Conservation (phyloP, 805 yeast genomes). For the Kuraishia piskuri region DNA sequence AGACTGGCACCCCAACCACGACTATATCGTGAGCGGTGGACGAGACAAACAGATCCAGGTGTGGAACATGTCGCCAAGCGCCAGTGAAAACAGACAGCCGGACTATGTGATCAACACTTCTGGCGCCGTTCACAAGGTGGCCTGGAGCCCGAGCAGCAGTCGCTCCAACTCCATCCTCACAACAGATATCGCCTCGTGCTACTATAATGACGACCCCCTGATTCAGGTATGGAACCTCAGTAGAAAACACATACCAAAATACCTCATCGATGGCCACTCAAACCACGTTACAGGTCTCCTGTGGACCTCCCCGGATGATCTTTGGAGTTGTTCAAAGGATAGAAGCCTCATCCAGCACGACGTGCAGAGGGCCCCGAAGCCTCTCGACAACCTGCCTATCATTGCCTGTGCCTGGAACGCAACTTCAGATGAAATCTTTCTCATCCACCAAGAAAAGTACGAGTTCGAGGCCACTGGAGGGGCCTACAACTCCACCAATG, state of each 20-base stretch:
- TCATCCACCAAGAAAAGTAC: constrained; percentile 39
- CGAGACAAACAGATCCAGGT: constrained; percentile 77
- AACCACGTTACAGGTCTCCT: constrained; percentile 48
- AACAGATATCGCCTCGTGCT: constrained; percentile 68
- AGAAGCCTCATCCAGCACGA: constrained; percentile 39
- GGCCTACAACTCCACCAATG: not conserved
- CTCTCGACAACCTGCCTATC: constrained; percentile 41
- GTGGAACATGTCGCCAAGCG: constrained; percentile 49
- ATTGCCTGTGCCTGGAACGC: constrained; percentile 48
- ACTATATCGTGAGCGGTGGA: constrained; percentile 85
- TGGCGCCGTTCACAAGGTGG: constrained; percentile 68
- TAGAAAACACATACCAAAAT: constrained; percentile 65
- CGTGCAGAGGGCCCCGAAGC: constrained; percentile 30
- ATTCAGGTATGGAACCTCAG: constrained; percentile 62
- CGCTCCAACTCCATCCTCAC: constrained; percentile 25
- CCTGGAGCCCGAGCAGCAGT: constrained; percentile 50
- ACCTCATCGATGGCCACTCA: constrained; percentile 38
- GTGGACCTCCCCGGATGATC: constrained; percentile 36
- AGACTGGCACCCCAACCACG: constrained; percentile 81
- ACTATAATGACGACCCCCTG: constrained; percentile 62
- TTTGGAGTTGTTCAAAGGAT: constrained; percentile 47
- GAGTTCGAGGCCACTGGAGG: constrained; percentile 24
- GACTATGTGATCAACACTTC: constrained; percentile 68
- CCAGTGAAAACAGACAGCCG: constrained; percentile 38
- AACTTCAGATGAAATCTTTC: constrained; percentile 37